Evolutionary conservation across 805 yeast species (phyloP).

Genomic region (Nakazawaea populi): DNA sequence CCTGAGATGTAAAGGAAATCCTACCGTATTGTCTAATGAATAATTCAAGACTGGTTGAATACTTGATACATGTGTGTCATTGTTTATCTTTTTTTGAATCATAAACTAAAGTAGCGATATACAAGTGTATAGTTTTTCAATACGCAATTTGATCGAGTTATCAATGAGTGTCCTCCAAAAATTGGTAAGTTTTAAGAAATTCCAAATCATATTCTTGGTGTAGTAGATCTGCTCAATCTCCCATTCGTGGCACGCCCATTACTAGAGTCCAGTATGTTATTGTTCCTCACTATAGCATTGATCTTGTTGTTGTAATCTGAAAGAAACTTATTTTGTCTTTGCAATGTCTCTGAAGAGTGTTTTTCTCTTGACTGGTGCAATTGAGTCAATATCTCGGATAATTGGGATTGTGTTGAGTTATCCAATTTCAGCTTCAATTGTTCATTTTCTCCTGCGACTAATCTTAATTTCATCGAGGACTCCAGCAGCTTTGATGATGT

Average conservation of each 20-base stretch:
- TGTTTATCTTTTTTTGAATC: too few relatives aligned
- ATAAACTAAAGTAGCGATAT: too few relatives aligned
- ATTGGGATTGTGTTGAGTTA: slow-evolving; percentile 10
- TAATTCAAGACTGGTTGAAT: too few relatives aligned
- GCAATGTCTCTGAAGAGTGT: slow-evolving; percentile 5
- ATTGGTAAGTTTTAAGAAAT: too few relatives aligned
- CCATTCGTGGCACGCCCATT: slow-evolving; percentile 1
- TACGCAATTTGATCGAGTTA: too few relatives aligned
- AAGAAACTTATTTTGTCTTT: slow-evolving; percentile 19
- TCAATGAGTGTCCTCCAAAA: too few relatives aligned
- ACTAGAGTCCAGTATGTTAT: slow-evolving; percentile 8
- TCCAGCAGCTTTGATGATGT: slow-evolving; percentile 42
- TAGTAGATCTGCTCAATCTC: slow-evolving; percentile 8
- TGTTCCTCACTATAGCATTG: slow-evolving; percentile 19
- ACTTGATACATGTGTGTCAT: too few relatives aligned
- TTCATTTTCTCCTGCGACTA: slow-evolving; percentile 29
- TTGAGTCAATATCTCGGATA: neutral
- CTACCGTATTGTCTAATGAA: too few relatives aligned
- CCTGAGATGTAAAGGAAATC: too few relatives aligned
- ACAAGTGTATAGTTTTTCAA: too few relatives aligned
- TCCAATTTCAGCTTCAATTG: slow-evolving; percentile 13
- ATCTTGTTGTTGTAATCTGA: slow-evolving; percentile 18
- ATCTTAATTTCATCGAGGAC: slow-evolving; percentile 20
- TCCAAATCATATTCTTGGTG: slow-evolving; percentile 5
- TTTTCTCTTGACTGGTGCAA: slow-evolving; percentile 1